Evolutionary conservation across 306 rosid species (phyloP), one percentile per base, ranked within the genome.

Genomic region (Abrus pulchellus): DNA sequence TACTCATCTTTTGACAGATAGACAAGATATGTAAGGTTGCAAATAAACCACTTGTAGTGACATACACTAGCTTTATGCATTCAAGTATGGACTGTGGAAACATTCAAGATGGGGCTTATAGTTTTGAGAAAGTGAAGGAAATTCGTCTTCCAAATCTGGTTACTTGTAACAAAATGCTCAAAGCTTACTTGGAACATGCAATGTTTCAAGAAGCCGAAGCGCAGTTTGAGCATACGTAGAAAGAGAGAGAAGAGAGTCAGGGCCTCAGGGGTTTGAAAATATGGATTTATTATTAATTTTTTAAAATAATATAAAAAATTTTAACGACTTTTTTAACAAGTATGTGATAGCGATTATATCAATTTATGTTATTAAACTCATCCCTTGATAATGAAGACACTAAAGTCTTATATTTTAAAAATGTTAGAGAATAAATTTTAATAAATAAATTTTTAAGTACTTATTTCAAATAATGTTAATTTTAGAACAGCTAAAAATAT

Each of bases 11-110:
- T 74, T 77, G 80, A 67, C 94, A 93, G 99, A 82, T 93, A 41
- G 90, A 93, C 91, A 93, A 93, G 92, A 91, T 94, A 71, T 93
- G 99, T 20, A 91, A 86, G 85, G 99, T 93, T 75, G 97, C 99
- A 68, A 94, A 82, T 83, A 94, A 93, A 82, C 99, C 99, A 62
- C 92, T 94, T 8, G 99, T 94, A 53, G 97, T 94, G 86, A 94
- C 97, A 32, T 94, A 87, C 90, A 94, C 99, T 56, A 97, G 99
- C 82, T 78, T 95, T 86, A 86, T 95, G 86, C 92, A 95, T 90
- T 94, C 96, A 54, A 88, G 99, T 82, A 63, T 95, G 71, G 91
- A 89, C 62, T 75, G 94, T 33, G 91, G 94, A 82, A 85, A 86
- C 69, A 50, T 90, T 63, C 75, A 82, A 83, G 91, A 89, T 41